phyloP scores from a whole-genome alignment of 1,284 basidiomycete genomes.

The Coniferiporia sulphurascens region DNA sequence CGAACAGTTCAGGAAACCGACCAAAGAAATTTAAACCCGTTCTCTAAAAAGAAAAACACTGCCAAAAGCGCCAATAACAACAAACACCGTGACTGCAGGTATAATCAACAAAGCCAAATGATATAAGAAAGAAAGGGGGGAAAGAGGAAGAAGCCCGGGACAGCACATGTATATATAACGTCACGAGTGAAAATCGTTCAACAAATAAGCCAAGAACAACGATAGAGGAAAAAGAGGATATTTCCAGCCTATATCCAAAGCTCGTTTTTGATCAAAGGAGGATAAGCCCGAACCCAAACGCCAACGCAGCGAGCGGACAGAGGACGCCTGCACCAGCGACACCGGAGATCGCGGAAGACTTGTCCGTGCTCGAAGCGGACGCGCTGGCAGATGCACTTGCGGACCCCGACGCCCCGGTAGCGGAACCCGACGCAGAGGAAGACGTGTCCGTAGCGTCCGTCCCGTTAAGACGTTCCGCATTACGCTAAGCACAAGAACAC shows the following conservation, averaged over 20 bases:
- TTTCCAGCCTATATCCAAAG: neutral
- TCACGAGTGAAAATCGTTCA: too few species aligned
- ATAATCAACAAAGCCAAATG: neutral
- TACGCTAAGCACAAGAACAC: conserved; percentile 38
- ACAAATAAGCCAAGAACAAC: neutral
- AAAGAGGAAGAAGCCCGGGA: neutral
- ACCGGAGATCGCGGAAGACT: neutral
- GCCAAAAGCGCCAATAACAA: too few species aligned
- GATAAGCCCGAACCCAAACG: neutral
- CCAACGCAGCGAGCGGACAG: neutral
- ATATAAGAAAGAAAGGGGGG: too few species aligned
- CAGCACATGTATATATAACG: neutral
- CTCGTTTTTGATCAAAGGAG: neutral
- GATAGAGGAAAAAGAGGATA: neutral
- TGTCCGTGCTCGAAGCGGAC: conserved; percentile 17
- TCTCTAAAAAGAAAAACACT: too few species aligned
- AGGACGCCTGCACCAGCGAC: neutral
- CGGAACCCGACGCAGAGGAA: conserved; percentile 19
- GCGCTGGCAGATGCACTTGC: conserved; percentile 21
- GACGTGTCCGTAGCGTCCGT: conserved; percentile 27
- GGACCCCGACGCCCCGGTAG: neutral
- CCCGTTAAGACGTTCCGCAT: conserved; percentile 49
- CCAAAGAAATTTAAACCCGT: too few species aligned
- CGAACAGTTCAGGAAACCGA: too few species aligned
- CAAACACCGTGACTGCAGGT: neutral